phyloP scores from a whole-genome alignment of 495 filamentous ascomycete species.

The Hyaloscypha finlandica region DNA sequence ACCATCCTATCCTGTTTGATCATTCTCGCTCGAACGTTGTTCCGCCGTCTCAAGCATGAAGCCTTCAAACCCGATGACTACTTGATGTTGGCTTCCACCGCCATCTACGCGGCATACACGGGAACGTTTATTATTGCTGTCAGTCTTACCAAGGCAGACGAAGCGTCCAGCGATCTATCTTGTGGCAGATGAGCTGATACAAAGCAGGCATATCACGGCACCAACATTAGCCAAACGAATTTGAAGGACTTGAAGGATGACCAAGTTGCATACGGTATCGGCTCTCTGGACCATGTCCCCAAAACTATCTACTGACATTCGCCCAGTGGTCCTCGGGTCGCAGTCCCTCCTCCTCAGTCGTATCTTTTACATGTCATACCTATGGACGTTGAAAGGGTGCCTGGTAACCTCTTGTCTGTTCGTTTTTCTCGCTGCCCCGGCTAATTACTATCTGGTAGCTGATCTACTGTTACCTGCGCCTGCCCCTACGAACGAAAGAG shows the following conservation, averaged over 20 bases:
- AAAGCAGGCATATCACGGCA: slow-evolving; percentile 21
- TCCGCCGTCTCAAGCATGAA: slow-evolving; percentile 24
- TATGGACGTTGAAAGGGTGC: slow-evolving; percentile 28
- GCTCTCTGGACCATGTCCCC: not conserved
- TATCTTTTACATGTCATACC: slow-evolving; percentile 15
- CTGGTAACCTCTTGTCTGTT: slow-evolving; percentile 10
- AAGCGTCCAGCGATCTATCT: not conserved
- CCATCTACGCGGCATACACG: slow-evolving; percentile 13
- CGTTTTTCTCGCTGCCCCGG: not conserved
- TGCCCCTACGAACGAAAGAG: slow-evolving; percentile 8
- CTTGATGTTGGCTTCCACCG: slow-evolving; percentile 12
- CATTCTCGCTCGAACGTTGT: slow-evolving; percentile 17
- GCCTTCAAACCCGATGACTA: slow-evolving; percentile 21
- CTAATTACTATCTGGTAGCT: slow-evolving; percentile 5
- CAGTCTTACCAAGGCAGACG: not conserved
- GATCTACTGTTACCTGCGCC: slow-evolving; percentile 20
- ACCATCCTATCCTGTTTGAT: slow-evolving; percentile 13
- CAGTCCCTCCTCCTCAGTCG: slow-evolving; percentile 11
- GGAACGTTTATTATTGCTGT: slow-evolving; percentile 12
- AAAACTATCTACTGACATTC: not conserved
- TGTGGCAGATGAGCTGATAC: not conserved
- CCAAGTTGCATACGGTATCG: slow-evolving; percentile 8
- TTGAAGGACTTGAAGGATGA: not conserved
- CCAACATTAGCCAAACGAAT: slow-evolving; percentile 3
- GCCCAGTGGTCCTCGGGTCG: slow-evolving; percentile 13